phyloP scores from a whole-genome alignment of 257 asterid genomes.

The Leonotis leonurus region DNA sequence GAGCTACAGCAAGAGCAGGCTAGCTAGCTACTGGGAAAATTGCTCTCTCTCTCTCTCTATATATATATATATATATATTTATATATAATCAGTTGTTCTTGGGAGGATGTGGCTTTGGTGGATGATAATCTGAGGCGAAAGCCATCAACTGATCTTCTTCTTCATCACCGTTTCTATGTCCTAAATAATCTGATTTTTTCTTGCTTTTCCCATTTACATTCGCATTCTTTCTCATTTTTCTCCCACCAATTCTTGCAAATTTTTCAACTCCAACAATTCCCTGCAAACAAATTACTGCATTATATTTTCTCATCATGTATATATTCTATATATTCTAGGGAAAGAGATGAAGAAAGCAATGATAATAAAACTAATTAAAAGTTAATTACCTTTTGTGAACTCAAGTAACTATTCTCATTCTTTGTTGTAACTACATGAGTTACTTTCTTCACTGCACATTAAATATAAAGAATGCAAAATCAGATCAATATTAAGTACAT shows the following conservation, averaged over 20 bases:
- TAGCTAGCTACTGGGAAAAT: too few species aligned
- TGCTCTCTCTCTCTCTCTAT: conserved; percentile 2
- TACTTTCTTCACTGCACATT: conserved; percentile 23
- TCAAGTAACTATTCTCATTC: background rate
- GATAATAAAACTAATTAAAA: background rate
- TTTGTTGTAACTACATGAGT: conserved; percentile 2
- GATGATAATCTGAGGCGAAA: conserved; percentile 53
- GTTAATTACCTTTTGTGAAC: conserved; percentile 20
- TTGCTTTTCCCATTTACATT: background rate
- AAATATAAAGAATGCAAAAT: background rate
- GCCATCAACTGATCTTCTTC: conserved; percentile 34
- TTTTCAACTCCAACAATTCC: conserved; percentile 3
- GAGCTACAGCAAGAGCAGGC: conserved; percentile 21
- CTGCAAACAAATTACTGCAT: conserved; percentile 18
- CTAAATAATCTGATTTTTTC: background rate
- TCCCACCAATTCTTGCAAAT: conserved; percentile 19
- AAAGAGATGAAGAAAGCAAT: too few species aligned
- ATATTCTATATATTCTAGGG: too few species aligned
- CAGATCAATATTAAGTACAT: background rate
- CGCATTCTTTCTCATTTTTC: conserved; percentile 25
- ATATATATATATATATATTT: background rate
- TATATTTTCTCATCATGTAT: too few species aligned
- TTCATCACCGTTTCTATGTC: conserved; percentile 24
- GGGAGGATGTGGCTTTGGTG: conserved; percentile 62
- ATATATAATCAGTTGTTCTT: conserved; percentile 51